Base-by-base conservation (phyloP, 202 grass and related monocot species). In the Setaria viridis region DNA sequence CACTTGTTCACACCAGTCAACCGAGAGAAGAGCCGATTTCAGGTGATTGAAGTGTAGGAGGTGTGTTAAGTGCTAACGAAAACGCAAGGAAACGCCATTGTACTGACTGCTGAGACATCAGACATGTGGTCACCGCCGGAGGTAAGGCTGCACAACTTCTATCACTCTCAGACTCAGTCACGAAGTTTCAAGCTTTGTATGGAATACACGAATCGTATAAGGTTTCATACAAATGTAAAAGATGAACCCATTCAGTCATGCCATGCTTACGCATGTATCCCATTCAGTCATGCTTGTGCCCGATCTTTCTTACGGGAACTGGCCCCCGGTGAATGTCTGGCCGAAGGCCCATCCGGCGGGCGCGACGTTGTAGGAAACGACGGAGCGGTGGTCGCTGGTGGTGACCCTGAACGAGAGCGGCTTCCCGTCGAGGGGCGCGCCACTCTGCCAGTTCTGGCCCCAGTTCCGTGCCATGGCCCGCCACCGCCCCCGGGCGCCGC, bases 371-470 rank as follows among this genome's bases (percentile, higher is more conserved):
- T 91, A 88, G 33, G 90, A 91, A 11, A 93, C 60, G 39, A 94
- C 63, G 17, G 88, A 86, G 64, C 85, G 86, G 57, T 83, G 86
- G 56, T 97, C 80, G 35, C 92, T 80, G 20, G 87, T 43, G 3
- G 80, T 94, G 33, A 97, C 85, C 75, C 59, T 88, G 85, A 97
- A 94, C 1, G 95, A 97, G 47, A 97, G 90, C 19, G 74, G 20
- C 75, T 91, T 89, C 2, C 87, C 79, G 62, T 94, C 82, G 50
- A 97, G 90, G 49, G 76, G 82, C 80, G 71, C 82, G 66, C 53
- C 85, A 80, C 90, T 94, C 86, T 97, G 95, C 95, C 95, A 97
- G 80, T 97, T 97, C 82, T 94, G 92, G 0, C 95, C 95, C 95
- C 95, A 97, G 78, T 97, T 97, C 60, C 88, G 29, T 1, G 92